Base-by-base conservation (phyloP, 345 rosid species). In the Lumnitzera racemosa region DNA sequence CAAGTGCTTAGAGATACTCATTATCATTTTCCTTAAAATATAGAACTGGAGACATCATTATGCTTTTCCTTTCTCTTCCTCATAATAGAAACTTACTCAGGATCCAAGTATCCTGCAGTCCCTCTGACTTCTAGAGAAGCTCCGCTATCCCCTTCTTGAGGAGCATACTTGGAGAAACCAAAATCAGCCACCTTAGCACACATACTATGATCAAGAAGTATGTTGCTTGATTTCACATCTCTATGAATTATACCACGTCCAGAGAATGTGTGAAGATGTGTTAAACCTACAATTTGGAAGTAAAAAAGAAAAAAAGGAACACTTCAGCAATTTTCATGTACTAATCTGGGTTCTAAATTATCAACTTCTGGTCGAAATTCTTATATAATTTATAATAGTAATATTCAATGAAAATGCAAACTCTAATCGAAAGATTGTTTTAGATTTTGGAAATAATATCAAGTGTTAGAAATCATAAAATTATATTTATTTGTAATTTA, bases 151-250 rank as follows among this genome's bases (percentile, higher is more conserved):
- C 87, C 89, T 70, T 86, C 94, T 67, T 81, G 89, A 52, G 87
- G 87, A 58, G 89, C 87, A 72, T 83, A 83, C 64, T 86, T 83
- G 11, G 89, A 86, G 65, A 83, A 86, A 55, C 89, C 89, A 29
- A 83, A 86, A 69, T 86, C 94, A 54, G 86, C 87, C 13, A 86
- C 84, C 63, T 78, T 80, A 15, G 94, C 89, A 46, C 75, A 72
- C 94, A 86, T 81, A 78, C 80, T 81, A 10, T 86, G 76, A 62
- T 83, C 87, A 67, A 86, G 67, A 62, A 86, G 82, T 69, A 86
- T 83, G 74, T 86, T 86, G 75, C 89, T 83, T 20, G 89, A 81
- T 73, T 83, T 83, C 17, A 86, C 87, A 78, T 86, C 94, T 58
- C 94, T 76, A 49, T 83, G 89, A 71, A 80, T 75, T 50, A 80